These are phyloP conservation scores for Rhizoclosmatium globosum DNA, from an alignment of 192 early-diverging fungal species.

Conservation along the genomic window DNA sequence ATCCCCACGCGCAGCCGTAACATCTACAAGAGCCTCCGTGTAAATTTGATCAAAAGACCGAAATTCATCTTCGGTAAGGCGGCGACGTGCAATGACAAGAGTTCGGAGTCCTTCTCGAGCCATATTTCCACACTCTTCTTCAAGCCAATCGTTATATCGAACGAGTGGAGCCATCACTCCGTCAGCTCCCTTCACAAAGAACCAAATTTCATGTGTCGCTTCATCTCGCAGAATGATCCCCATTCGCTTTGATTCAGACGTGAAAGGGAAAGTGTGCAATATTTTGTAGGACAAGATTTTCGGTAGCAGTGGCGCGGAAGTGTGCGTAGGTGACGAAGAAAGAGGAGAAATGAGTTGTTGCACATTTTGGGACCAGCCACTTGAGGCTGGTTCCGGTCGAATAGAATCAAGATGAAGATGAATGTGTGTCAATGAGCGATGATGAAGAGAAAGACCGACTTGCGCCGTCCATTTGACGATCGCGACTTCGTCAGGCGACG, in stretches of 20 bases:
- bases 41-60: constrained; percentile 38
- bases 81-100: constrained; percentile 87
- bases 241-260: constrained; percentile 98
- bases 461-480: constrained; percentile 92
- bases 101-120: constrained; percentile 94
- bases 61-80: constrained; percentile 71
- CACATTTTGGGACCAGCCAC: constrained; percentile 43
- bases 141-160: constrained; percentile 94
- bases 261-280: constrained; percentile 97
- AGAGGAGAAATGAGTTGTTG: constrained; percentile 12
- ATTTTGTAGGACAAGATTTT: constrained; percentile 69
- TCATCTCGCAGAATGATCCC: constrained; percentile 86
- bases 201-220: constrained; percentile 77
- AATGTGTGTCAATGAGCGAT: constrained; percentile 53
- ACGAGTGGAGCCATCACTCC: constrained; percentile 89
- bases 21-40: constrained; percentile 42
- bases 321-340: not conserved
- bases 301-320: constrained; percentile 4
- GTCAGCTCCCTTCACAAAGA: constrained; percentile 96
- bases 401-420: constrained; percentile 8
- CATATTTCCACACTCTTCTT: constrained; percentile 98
- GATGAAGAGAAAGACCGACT: constrained; percentile 84
- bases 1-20: constrained; percentile 60
- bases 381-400: constrained; percentile 66
- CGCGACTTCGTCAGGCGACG: constrained; percentile 96